Evolutionary conservation across 1,284 basidiomycete species (phyloP).

Genomic region (Boletus hoseneyae): DNA sequence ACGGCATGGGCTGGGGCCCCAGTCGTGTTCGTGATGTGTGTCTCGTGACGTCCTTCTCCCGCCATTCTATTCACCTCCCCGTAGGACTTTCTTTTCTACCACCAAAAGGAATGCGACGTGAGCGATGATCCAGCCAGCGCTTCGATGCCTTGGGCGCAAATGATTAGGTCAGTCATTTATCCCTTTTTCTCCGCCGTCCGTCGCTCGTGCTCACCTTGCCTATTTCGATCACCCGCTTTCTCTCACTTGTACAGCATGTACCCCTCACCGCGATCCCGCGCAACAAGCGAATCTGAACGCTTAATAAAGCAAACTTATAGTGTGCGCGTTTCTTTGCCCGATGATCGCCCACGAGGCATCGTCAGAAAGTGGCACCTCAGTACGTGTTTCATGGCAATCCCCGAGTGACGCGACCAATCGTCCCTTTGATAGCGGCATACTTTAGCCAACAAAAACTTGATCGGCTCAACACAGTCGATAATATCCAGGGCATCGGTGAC

Average conservation of each 20-base stretch:
- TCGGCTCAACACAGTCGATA: slow-evolving; percentile 63
- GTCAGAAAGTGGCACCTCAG: slow-evolving; percentile 80
- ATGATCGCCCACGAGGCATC: slow-evolving; percentile 58
- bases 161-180: slow-evolving; percentile 52
- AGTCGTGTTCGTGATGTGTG: slow-evolving; percentile 73
- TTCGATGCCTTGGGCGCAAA: slow-evolving; percentile 70
- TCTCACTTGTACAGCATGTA: slow-evolving; percentile 30
- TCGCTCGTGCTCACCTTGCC: not conserved
- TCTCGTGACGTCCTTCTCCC: slow-evolving; percentile 1
- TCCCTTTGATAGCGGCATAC: slow-evolving; percentile 58
- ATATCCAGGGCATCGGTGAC: slow-evolving; percentile 59
- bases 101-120: slow-evolving; percentile 70
- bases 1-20: slow-evolving; percentile 79
- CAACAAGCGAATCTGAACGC: slow-evolving; percentile 48
- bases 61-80: slow-evolving; percentile 10
- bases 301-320: slow-evolving; percentile 84
- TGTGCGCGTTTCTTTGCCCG: slow-evolving; percentile 68
- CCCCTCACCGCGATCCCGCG: slow-evolving; percentile 37
- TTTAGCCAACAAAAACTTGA: slow-evolving; percentile 73
- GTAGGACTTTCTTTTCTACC: slow-evolving; percentile 79
- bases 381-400: slow-evolving; percentile 42
- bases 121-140: slow-evolving; percentile 61
- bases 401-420: slow-evolving; percentile 14
- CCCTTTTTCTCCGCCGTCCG: not conserved
- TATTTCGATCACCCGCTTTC: not conserved